phyloP scores from a whole-genome alignment of 2,329 filamentous ascomycete genomes.

The Plenodomus biglobosus region DNA sequence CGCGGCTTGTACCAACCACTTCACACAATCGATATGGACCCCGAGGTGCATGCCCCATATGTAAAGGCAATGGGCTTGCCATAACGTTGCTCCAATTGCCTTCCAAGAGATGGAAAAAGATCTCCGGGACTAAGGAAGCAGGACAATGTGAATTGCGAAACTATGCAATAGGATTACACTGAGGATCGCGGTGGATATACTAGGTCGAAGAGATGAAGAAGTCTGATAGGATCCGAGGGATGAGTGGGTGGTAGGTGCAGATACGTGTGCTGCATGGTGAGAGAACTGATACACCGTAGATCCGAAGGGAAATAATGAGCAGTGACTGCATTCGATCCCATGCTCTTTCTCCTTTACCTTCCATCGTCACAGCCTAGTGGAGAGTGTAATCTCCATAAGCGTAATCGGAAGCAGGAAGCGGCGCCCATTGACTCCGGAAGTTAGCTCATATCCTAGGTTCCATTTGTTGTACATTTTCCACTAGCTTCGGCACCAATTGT shows the following conservation, averaged over 20 bases:
- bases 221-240: not conserved
- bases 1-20: no score
- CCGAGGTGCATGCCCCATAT: no score
- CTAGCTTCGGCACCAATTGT: constrained; percentile 14
- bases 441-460: constrained; percentile 8
- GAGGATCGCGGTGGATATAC: not conserved
- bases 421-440: no score
- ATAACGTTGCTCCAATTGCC: no score
- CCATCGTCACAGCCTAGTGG: no score
- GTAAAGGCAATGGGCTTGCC: no score
- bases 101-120: not conserved
- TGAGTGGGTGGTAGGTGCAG: not conserved
- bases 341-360: no score
- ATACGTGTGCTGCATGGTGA: not conserved
- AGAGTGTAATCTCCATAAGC: no score
- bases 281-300: not conserved
- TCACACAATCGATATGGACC: no score
- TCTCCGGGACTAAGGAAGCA: not conserved
- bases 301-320: no score
- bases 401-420: no score
- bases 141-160: not conserved
- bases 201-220: not conserved
- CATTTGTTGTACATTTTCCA: constrained; percentile 5
- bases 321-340: no score
- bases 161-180: not conserved